phyloP scores from a whole-genome alignment of 345 rosid species.

The Luvunga scandens region DNA sequence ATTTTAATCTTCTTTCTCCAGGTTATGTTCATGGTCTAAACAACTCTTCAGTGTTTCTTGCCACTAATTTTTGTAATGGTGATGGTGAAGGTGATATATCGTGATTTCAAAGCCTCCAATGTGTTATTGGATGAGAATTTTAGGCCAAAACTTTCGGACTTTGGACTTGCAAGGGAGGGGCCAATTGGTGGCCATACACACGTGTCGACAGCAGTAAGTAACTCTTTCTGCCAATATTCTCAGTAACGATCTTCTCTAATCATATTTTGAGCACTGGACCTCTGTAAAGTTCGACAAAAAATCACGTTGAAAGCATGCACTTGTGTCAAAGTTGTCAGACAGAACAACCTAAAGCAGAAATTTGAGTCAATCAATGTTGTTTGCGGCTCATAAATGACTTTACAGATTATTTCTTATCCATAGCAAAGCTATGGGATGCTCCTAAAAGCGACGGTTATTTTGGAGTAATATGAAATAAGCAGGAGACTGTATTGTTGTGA shows the following conservation, averaged over 20 bases:
- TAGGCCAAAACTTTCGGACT: constrained; percentile 81
- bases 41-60: background rate
- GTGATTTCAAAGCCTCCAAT: constrained; percentile 84
- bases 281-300: background rate
- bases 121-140: constrained; percentile 65
- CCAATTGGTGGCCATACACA: constrained; percentile 72
- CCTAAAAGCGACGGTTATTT: too few species aligned
- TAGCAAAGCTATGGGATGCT: background rate
- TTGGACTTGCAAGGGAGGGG: constrained; percentile 93
- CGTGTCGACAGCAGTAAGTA: constrained; percentile 86
- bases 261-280: background rate
- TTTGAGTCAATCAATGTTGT: background rate
- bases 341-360: background rate
- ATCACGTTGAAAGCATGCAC: background rate
- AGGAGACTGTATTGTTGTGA: too few species aligned
- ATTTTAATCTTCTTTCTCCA: background rate
- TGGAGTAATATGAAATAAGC: background rate
- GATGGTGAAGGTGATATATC: constrained; percentile 58
- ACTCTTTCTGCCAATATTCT: background rate
- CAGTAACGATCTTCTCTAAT: background rate
- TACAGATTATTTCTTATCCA: background rate
- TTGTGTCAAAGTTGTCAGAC: background rate
- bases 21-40: background rate
- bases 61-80: background rate
- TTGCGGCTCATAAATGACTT: background rate